These are phyloP conservation scores for Apiotrichum laibachii DNA, from an alignment of 1,284 basidiomycete species.

Conservation along the genomic window DNA sequence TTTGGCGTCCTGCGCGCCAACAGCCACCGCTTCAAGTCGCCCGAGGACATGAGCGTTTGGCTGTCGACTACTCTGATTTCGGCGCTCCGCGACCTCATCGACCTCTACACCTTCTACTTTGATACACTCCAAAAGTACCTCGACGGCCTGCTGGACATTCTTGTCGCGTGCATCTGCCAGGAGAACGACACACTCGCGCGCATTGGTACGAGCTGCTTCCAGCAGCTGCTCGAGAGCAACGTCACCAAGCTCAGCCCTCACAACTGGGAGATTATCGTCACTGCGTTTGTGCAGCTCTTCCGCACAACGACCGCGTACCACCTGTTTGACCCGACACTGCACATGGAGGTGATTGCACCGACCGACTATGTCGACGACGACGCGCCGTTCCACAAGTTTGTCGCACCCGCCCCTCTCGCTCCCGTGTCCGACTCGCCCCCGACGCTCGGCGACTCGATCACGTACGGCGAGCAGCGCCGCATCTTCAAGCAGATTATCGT, in stretches of 20 bases:
- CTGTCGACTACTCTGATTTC: slow-evolving; percentile 99
- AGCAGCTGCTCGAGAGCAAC: slow-evolving; percentile 92
- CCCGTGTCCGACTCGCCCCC: slow-evolving; percentile 31
- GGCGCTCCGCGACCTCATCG: slow-evolving; percentile 90
- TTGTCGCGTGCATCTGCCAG: slow-evolving; percentile 98
- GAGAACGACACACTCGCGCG: slow-evolving; percentile 97
- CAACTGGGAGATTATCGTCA: slow-evolving; percentile 89
- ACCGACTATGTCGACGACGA: slow-evolving; percentile 56
- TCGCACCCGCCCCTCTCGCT: slow-evolving; percentile 47
- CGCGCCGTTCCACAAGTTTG: slow-evolving; percentile 49
- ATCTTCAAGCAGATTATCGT: slow-evolving; percentile 99
- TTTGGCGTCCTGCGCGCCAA: slow-evolving; percentile 77
- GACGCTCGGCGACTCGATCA: slow-evolving; percentile 32
- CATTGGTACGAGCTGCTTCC: slow-evolving; percentile 96
- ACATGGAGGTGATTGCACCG: slow-evolving; percentile 69
- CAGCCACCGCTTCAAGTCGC: slow-evolving; percentile 81
- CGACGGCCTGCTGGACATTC: slow-evolving; percentile 84
- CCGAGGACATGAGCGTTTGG: slow-evolving; percentile 99
- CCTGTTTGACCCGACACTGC: slow-evolving; percentile 85
- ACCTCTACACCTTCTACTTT: slow-evolving; percentile 95
- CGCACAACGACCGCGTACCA: slow-evolving; percentile 97
- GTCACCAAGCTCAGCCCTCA: slow-evolving; percentile 78
- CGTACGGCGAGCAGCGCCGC: slow-evolving; percentile 66
- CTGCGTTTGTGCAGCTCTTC: slow-evolving; percentile 93
- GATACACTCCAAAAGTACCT: slow-evolving; percentile 85